These are phyloP conservation scores for Talaromyces verruculosus DNA, from an alignment of 2,329 filamentous ascomycete genomes.

Conservation along the genomic window DNA sequence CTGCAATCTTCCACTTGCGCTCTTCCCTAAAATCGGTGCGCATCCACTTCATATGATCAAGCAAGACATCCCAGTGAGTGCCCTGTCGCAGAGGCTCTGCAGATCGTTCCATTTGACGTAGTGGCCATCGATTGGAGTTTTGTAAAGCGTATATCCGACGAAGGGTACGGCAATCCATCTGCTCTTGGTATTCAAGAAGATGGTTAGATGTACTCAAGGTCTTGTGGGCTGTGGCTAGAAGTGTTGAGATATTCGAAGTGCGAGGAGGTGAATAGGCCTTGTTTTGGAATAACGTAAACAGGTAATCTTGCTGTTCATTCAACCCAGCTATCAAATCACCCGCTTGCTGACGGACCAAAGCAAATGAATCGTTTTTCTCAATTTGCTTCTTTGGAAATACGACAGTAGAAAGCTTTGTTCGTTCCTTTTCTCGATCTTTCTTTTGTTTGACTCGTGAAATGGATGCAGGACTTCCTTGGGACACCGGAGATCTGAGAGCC, in stretches of 20 bases:
- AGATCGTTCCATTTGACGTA: slow-evolving; percentile 82
- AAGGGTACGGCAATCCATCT: slow-evolving; percentile 82
- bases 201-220: slow-evolving; percentile 84
- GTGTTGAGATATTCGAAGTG: slow-evolving; percentile 60
- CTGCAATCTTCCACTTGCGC: slow-evolving; percentile 84
- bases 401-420: slow-evolving; percentile 69
- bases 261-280: slow-evolving; percentile 57
- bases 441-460: slow-evolving; percentile 47
- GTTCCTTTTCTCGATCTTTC: slow-evolving; percentile 59
- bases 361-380: slow-evolving; percentile 47
- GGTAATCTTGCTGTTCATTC: slow-evolving; percentile 57
- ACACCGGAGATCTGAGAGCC: slow-evolving; percentile 24
- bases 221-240: slow-evolving; percentile 82
- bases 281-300: slow-evolving; percentile 64
- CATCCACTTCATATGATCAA: slow-evolving; percentile 98
- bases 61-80: slow-evolving; percentile 80
- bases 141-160: slow-evolving; percentile 87
- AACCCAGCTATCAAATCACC: slow-evolving; percentile 49
- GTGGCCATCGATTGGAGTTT: slow-evolving; percentile 86
- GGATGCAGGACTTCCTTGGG: slow-evolving; percentile 32
- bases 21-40: slow-evolving; percentile 93
- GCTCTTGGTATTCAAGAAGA: slow-evolving; percentile 77
- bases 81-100: slow-evolving; percentile 74
- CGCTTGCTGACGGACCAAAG: slow-evolving; percentile 45
- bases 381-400: slow-evolving; percentile 70